Evolutionary conservation across 257 asterid species (phyloP), one percentile per base, ranked within the genome.

Genomic region (Solanum microdontum): DNA sequence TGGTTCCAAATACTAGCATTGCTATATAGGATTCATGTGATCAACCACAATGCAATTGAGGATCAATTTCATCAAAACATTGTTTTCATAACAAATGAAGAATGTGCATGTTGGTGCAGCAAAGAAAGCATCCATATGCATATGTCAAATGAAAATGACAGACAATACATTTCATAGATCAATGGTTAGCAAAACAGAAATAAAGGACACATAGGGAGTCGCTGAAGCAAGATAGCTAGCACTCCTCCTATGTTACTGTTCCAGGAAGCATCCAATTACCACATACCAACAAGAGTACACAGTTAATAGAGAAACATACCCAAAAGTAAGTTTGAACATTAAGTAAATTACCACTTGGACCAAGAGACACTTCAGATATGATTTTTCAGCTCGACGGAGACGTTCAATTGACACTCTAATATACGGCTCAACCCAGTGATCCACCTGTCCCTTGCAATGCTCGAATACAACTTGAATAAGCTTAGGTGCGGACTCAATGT

Each of bases 401-500:
- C 99, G 98, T 91, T 96, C 99, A 87, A 96, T 91, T 1, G 94
- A 84, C 83, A 96, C 89, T 88, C 97, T 91, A 75, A 97, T 85
- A 90, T 97, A 97, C 77, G 98, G 99, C 92, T 97, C 99, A 86
- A 95, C 94, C 99, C 99, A 97, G 37, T 92, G 98, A 92, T 97
- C 99, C 45, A 96, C 99, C 90, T 93, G 98, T 64, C 99, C 99
- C 90, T 91, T 92, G 93, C 99, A 97, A 91, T 97, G 94, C 87
- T 97, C 96, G 87, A 97, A 96, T 51, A 97, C 89, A 72, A 97
- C 99, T 91, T 95, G 98, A 73, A 97, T 95, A 87, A 97, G 98
- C 95, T 97, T 95, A 62, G 99, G 99, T 75, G 99, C 99, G 1
- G 99, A 93, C 91, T 95, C 99, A 91, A 97, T 96, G 88, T 97